Conservation (phyloP, 306 rosid genomes). For the Herpetospermum pedunculosum region DNA sequence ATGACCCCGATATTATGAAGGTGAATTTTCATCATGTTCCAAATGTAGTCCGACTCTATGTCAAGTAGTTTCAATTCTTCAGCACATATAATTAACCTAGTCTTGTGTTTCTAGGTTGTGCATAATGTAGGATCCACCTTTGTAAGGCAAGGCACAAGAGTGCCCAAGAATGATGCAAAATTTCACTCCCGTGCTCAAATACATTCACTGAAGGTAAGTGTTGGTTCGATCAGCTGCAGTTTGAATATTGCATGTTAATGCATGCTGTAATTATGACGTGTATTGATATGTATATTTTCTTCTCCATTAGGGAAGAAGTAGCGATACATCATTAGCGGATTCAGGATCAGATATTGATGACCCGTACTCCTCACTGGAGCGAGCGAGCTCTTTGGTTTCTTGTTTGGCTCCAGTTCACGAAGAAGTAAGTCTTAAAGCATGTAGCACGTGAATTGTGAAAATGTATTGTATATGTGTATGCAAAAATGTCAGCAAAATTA, state of each 20-base stretch:
- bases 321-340: constrained; percentile 57
- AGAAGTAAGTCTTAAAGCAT: constrained; percentile 48
- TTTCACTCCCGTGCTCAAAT: constrained; percentile 30
- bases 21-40: constrained; percentile 20
- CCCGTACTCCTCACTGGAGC: constrained; percentile 47
- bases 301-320: constrained; percentile 40
- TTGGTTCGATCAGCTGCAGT: constrained; percentile 2
- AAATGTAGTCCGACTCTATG: background rate
- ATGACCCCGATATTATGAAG: constrained; percentile 81
- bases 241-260: background rate
- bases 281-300: background rate
- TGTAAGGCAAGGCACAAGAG: constrained; percentile 52
- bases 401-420: constrained; percentile 59
- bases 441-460: background rate
- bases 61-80: background rate
- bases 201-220: constrained; percentile 49
- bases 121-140: constrained; percentile 47
- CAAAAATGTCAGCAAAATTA: background rate
- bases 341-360: constrained; percentile 72
- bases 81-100: background rate
- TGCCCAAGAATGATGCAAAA: constrained; percentile 32
- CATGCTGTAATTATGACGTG: background rate
- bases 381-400: constrained; percentile 31
- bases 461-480: background rate
- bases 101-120: constrained; percentile 54